Evolutionary conservation across 2,329 filamentous ascomycete species (phyloP).

Genomic region (Diaporthe velutina): DNA sequence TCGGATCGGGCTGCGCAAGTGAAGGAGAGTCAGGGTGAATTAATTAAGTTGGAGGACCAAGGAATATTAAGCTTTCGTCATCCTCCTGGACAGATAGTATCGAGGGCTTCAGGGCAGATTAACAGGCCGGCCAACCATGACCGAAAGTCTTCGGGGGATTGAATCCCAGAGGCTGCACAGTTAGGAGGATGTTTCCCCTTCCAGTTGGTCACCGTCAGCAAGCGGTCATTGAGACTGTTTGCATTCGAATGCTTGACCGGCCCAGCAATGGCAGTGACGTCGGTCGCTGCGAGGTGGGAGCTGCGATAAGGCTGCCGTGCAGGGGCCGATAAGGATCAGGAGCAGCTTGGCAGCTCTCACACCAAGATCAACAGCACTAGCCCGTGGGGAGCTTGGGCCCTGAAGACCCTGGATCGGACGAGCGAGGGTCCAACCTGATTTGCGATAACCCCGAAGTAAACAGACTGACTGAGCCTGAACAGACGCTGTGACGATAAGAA

Average conservation of each 20-base stretch:
- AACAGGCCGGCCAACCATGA: neutral
- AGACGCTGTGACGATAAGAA: neutral
- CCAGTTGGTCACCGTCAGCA: neutral
- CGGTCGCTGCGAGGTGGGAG: neutral
- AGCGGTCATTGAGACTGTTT: neutral
- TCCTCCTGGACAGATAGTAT: neutral
- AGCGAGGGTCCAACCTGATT: neutral
- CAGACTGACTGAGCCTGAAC: neutral
- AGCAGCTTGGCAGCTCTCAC: neutral
- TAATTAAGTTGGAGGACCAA: neutral
- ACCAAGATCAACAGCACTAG: slow-evolving; percentile 7
- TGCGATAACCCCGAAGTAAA: neutral
- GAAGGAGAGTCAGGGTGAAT: slow-evolving; percentile 14
- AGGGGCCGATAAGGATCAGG: neutral
- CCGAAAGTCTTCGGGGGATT: neutral
- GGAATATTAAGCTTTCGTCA: slow-evolving; percentile 28
- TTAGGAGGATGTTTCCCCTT: neutral
- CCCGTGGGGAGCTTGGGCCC: slow-evolving; percentile 11
- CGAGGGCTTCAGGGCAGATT: neutral
- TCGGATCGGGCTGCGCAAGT: neutral
- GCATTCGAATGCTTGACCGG: no score
- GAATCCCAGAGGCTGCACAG: neutral
- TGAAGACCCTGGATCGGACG: slow-evolving; percentile 2
- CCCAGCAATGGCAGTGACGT: slow-evolving; percentile 12
- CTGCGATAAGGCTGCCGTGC: slow-evolving; percentile 13